Evolutionary conservation across 495 filamentous ascomycete species (phyloP).

Genomic region (Trichoderma reesei): DNA sequence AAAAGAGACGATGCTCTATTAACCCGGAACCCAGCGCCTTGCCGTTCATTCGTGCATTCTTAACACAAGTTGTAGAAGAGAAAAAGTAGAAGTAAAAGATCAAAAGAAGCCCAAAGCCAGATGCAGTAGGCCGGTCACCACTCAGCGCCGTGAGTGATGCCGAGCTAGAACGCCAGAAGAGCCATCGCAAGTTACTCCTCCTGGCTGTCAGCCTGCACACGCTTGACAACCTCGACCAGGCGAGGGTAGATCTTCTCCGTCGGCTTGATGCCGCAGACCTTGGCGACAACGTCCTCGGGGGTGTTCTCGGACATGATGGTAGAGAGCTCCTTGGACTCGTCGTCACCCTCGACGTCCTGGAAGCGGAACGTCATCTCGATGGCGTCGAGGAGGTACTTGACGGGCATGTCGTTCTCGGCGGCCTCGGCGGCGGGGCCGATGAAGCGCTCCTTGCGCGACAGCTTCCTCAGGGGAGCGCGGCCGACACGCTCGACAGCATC

Average conservation of each 20-base stretch:
- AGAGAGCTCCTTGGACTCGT: slow-evolving; percentile 73
- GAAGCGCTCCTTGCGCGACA: slow-evolving; percentile 87
- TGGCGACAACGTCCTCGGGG: slow-evolving; percentile 55
- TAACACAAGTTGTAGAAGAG: slow-evolving; percentile 13
- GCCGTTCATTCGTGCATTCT: slow-evolving; percentile 14
- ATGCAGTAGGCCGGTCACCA: not conserved
- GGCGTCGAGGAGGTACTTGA: slow-evolving; percentile 58
- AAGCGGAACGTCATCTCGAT: slow-evolving; percentile 84
- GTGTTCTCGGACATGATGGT: slow-evolving; percentile 65
- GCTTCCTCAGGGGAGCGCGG: slow-evolving; percentile 86
- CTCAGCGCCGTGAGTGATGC: not conserved
- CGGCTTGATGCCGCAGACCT: slow-evolving; percentile 66
- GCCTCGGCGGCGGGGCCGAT: slow-evolving; percentile 82
- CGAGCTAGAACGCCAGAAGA: not conserved
- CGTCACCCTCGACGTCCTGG: slow-evolving; percentile 82
- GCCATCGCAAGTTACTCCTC: slow-evolving; percentile 19
- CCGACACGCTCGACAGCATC: slow-evolving; percentile 92
- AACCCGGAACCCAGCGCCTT: slow-evolving; percentile 15
- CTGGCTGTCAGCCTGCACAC: slow-evolving; percentile 55
- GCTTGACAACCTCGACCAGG: slow-evolving; percentile 63
- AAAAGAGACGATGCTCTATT: not conserved
- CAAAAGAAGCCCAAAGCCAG: not conserved
- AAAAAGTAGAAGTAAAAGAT: not conserved
- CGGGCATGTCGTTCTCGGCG: slow-evolving; percentile 64
- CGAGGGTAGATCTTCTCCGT: slow-evolving; percentile 61